Evolutionary conservation across 768 basidiomycete species (phyloP).

Genomic region (Omphalotus guepiniiformis): DNA sequence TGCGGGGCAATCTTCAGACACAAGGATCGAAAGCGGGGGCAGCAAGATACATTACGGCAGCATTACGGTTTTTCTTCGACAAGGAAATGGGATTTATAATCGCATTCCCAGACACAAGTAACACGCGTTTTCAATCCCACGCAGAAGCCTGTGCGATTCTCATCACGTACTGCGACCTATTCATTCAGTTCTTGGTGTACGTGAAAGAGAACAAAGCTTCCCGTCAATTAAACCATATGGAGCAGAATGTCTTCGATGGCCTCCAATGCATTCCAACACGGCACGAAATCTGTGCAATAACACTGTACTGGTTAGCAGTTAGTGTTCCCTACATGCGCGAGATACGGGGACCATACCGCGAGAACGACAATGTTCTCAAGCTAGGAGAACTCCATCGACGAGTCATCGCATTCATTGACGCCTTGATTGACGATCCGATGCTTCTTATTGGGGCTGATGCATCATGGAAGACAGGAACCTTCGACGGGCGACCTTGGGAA

Average conservation of each 20-base stretch:
- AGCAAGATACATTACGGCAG: too few species aligned
- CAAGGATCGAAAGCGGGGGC: too few species aligned
- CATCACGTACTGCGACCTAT: constrained; percentile 15
- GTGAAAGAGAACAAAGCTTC: constrained; percentile 19
- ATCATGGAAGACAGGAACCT: constrained; percentile 1
- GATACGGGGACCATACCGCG: not conserved
- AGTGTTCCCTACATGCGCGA: constrained; percentile 12
- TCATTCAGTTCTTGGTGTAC: constrained; percentile 17
- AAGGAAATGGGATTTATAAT: constrained; percentile 11
- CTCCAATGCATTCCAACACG: constrained; percentile 12
- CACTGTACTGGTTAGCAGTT: constrained; percentile 5
- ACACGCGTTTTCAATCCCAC: constrained; percentile 27
- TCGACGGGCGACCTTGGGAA: constrained; percentile 10
- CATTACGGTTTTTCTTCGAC: constrained; percentile 20
- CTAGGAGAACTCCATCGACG: constrained; percentile 11
- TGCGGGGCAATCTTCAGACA: constrained; percentile 27
- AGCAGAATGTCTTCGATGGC: constrained; percentile 17
- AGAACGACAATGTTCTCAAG: constrained; percentile 16
- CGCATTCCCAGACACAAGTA: constrained; percentile 31
- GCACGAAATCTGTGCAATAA: constrained; percentile 11
- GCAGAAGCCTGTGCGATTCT: constrained; percentile 19
- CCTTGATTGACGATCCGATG: constrained; percentile 7
- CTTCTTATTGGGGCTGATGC: constrained; percentile 3
- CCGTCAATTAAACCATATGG: constrained; percentile 17
- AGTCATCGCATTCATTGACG: constrained; percentile 8